phyloP scores from a whole-genome alignment of 2,329 filamentous ascomycete species.

The Talaromyces sp. region DNA sequence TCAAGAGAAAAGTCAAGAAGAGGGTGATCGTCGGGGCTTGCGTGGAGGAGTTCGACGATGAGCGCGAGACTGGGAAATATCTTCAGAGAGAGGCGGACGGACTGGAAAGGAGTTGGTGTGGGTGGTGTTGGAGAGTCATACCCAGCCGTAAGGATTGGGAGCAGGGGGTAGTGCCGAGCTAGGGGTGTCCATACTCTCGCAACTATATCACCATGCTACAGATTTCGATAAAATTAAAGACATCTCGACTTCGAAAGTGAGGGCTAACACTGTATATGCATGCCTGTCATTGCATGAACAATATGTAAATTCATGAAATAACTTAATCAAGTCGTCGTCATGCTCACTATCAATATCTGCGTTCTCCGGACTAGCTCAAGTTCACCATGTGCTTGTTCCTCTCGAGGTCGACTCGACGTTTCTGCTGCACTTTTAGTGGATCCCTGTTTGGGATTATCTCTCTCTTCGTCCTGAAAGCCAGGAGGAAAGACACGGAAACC shows the following conservation, averaged over 20 bases:
- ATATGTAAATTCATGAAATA: neutral
- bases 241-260: neutral
- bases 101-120: conserved; percentile 76
- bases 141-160: conserved; percentile 44
- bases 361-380: neutral
- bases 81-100: conserved; percentile 69
- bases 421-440: neutral
- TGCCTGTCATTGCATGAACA: neutral
- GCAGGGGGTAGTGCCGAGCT: neutral
- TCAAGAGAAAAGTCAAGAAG: conserved; percentile 84
- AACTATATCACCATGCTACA: neutral
- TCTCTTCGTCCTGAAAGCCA: neutral
- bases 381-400: neutral
- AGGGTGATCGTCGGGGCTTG: conserved; percentile 77
- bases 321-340: neutral
- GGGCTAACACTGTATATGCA: neutral
- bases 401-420: neutral
- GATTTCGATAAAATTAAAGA: neutral
- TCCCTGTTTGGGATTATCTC: neutral
- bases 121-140: conserved; percentile 80
- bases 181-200: neutral
- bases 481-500: neutral
- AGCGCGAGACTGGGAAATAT: conserved; percentile 63
- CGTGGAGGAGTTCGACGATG: conserved; percentile 82
- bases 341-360: neutral